A percentile compares a stretch with the other conserved stretches of the same genome.
These are phyloP conservation scores for Blastobotrys buckinghamii DNA, from an alignment of 1,139 yeast species.

Conservation along the genomic window DNA sequence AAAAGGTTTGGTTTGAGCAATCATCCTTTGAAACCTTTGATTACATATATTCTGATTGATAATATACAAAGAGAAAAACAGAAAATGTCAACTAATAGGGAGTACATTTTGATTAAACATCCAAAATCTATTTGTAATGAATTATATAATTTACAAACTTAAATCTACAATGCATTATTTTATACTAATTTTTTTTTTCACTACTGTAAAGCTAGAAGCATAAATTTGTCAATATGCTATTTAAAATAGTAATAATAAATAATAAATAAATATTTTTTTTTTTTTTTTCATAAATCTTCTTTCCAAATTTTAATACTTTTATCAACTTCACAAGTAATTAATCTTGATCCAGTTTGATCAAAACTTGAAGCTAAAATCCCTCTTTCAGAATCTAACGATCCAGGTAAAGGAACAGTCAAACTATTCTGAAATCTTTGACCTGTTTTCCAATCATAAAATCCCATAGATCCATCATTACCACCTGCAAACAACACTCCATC, in stretches of 20 bases:
- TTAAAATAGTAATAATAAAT: too few species aligned
- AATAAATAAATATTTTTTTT: neutral
- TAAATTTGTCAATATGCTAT: too few species aligned
- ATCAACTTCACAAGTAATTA: conserved; percentile 86
- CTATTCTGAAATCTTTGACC: conserved; percentile 58
- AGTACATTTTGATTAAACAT: neutral
- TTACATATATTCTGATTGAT: neutral
- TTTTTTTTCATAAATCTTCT: conserved; percentile 34
- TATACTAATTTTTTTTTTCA: too few species aligned
- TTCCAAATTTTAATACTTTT: conserved; percentile 85
- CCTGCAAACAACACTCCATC: conserved; percentile 76
- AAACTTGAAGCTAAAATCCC: conserved; percentile 70
- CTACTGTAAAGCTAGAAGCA: too few species aligned
- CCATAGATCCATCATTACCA: conserved; percentile 73
- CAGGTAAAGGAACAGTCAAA: conserved; percentile 54
- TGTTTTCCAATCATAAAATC: conserved; percentile 69
- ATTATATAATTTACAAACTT: too few species aligned
- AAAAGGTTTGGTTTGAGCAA: neutral
- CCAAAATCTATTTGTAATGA: neutral
- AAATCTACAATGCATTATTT: too few species aligned
- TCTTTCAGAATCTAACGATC: conserved; percentile 58
- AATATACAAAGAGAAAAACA: neutral
- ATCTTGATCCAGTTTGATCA: conserved; percentile 73
- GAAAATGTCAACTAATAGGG: neutral
- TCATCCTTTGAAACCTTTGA: neutral